Conservation (phyloP, 441 rosid genomes). For the Eruca vesicaria region DNA sequence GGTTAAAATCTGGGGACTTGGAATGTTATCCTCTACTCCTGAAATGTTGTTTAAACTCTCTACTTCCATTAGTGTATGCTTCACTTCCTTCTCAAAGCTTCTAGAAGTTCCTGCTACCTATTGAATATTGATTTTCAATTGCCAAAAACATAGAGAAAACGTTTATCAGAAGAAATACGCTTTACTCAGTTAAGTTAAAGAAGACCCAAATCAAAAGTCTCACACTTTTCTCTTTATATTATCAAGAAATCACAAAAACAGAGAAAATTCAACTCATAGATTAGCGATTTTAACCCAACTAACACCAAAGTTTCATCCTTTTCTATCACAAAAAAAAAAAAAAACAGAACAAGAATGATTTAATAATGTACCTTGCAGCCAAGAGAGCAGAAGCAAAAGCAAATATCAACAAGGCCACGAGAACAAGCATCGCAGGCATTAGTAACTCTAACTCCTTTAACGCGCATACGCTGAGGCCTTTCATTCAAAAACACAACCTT, state of each 20-base stretch:
- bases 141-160: neutral
- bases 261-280: too few species aligned
- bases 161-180: too few species aligned
- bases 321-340: neutral
- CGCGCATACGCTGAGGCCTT: constrained; percentile 83
- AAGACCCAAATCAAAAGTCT: neutral
- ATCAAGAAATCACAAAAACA: neutral
- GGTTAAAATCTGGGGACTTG: constrained; percentile 42
- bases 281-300: too few species aligned
- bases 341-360: neutral
- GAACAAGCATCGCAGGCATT: constrained; percentile 81
- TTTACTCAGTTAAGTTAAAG: too few species aligned
- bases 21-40: constrained; percentile 42
- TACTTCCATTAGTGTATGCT: constrained; percentile 47
- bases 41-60: constrained; percentile 67
- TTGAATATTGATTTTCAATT: neutral
- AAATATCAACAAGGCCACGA: constrained; percentile 72
- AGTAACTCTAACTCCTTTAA: constrained; percentile 76
- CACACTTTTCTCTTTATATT: neutral
- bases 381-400: constrained; percentile 88
- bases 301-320: too few species aligned
- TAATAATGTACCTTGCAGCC: constrained; percentile 74
- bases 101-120: constrained; percentile 73
- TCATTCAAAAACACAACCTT: constrained; percentile 85
- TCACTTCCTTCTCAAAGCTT: constrained; percentile 49